Conservation (phyloP, 441 rosid species). For the Gossypium davidsonii region DNA sequence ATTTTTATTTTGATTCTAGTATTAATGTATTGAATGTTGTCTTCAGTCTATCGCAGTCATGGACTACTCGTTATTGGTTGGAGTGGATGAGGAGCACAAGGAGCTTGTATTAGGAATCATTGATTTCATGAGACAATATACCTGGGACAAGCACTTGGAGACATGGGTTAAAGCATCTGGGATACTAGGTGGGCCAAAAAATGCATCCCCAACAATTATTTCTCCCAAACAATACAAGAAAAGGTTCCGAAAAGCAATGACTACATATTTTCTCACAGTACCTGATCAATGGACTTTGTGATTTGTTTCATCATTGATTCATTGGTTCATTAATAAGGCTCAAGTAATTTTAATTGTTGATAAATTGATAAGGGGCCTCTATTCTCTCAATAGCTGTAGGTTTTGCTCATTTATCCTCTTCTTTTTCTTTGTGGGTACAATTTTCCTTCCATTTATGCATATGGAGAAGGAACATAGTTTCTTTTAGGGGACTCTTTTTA, state of each 20-base stretch:
- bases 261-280: constrained; percentile 77
- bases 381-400: no score
- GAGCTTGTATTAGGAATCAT: constrained; percentile 90
- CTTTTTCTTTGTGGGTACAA: constrained; percentile 10
- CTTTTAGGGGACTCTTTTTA: constrained; percentile 2
- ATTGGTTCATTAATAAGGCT: constrained; percentile 28
- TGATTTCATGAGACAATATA: constrained; percentile 95
- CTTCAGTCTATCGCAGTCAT: constrained; percentile 71
- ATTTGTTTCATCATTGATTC: constrained; percentile 23
- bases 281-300: constrained; percentile 85
- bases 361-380: constrained; percentile 10
- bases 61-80: constrained; percentile 94
- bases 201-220: constrained; percentile 72
- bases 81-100: constrained; percentile 72
- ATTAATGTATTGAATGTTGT: not conserved
- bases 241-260: constrained; percentile 93
- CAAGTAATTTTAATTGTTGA: constrained; percentile 13
- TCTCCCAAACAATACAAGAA: constrained; percentile 92
- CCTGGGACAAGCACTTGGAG: constrained; percentile 98
- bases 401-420: not conserved
- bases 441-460: not conserved
- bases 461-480: not conserved
- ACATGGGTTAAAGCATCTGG: constrained; percentile 94
- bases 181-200: constrained; percentile 74
- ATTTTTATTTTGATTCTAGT: not conserved